phyloP scores from a whole-genome alignment of 129 eudicot species.

The Sambucus nigra region DNA sequence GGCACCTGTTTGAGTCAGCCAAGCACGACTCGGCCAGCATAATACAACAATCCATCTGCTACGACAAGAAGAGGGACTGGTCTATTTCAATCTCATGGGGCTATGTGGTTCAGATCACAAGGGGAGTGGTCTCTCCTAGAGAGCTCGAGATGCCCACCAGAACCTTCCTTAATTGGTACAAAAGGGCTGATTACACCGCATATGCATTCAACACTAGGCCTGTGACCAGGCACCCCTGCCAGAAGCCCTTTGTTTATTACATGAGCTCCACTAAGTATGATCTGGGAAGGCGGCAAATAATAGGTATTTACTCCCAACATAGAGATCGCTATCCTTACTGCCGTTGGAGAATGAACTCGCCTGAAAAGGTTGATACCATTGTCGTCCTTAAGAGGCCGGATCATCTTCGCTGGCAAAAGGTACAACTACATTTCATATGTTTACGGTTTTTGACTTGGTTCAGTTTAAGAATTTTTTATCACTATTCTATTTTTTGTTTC shows the following conservation, averaged over 20 bases:
- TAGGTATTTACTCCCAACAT: constrained; percentile 29
- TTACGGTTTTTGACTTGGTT: too few relatives aligned
- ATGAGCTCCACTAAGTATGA: constrained; percentile 32
- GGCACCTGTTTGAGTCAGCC: constrained; percentile 35
- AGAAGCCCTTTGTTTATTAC: constrained; percentile 52
- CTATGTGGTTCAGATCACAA: constrained; percentile 50
- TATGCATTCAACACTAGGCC: constrained; percentile 82
- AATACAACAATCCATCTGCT: constrained; percentile 73
- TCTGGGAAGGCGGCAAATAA: constrained; percentile 20
- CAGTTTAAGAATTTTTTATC: too few relatives aligned
- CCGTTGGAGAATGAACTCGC: constrained; percentile 35
- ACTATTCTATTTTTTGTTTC: too few relatives aligned
- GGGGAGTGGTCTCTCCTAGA: constrained; percentile 60
- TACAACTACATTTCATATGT: constrained; percentile 10
- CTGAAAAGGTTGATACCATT: constrained; percentile 26
- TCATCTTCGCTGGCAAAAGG: constrained; percentile 35
- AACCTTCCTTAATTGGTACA: constrained; percentile 77
- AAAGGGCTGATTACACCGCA: constrained; percentile 63
- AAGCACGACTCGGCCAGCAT: constrained; percentile 58
- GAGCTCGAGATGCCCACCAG: constrained; percentile 64
- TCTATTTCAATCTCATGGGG: constrained; percentile 81
- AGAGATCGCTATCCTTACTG: constrained; percentile 30
- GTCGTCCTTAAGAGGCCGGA: constrained; percentile 37
- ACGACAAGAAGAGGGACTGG: constrained; percentile 50
- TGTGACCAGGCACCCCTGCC: constrained; percentile 51